phyloP scores from a whole-genome alignment of 2,329 filamentous ascomycete genomes.

The Fusarium denticulatum region DNA sequence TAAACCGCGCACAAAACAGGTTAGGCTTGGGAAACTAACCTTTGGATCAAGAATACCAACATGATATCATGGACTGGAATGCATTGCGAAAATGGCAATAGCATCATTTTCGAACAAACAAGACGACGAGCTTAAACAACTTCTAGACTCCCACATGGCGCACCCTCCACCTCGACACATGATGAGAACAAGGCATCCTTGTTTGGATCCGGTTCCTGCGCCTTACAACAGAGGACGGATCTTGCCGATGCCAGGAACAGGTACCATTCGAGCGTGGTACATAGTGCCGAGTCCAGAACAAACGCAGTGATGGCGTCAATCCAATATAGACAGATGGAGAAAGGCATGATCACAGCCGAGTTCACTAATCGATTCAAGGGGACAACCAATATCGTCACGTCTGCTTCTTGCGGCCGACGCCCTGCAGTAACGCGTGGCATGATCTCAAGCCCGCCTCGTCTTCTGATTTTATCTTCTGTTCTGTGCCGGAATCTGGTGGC shows the following conservation, averaged over 20 bases:
- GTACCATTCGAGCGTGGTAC: neutral
- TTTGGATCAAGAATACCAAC: neutral
- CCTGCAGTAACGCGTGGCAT: neutral
- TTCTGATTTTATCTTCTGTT: neutral
- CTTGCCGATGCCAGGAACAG: neutral
- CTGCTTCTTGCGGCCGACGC: neutral
- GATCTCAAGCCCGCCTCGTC: neutral
- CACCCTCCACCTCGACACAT: neutral
- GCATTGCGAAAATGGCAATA: neutral
- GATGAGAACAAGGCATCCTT: neutral
- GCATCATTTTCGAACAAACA: neutral
- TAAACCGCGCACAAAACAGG: neutral
- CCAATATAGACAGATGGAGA: too few relatives aligned
- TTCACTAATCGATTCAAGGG: neutral
- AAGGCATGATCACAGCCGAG: neutral
- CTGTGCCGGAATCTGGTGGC: neutral
- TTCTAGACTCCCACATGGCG: neutral
- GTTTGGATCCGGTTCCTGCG: neutral
- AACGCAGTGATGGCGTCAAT: neutral
- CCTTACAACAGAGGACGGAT: neutral
- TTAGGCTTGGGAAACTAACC: neutral
- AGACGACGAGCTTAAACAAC: neutral
- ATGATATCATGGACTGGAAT: neutral
- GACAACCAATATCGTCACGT: neutral
- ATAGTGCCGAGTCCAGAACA: neutral